These are phyloP conservation scores for Hypoxylon cercidicola DNA, from an alignment of 495 filamentous ascomycete genomes.

Conservation along the genomic window DNA sequence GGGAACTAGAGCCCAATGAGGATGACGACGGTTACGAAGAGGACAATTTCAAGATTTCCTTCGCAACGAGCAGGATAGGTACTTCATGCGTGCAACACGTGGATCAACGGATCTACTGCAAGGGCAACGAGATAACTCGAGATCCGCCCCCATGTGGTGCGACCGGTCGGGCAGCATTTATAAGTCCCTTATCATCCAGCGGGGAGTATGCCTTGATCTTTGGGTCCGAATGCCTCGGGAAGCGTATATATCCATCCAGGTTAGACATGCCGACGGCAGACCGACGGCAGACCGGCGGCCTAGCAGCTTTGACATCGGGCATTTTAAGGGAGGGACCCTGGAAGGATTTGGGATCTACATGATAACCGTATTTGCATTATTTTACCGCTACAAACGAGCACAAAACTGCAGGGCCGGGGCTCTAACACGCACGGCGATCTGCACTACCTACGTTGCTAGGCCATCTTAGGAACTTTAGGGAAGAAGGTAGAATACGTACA, in stretches of 20 bases:
- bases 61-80: conserved; percentile 13
- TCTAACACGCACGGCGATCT: conserved; percentile 6
- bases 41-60: conserved; percentile 23
- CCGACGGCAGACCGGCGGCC: not conserved
- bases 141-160: not conserved
- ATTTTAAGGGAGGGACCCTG: conserved; percentile 15
- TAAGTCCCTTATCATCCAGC: conserved; percentile 17
- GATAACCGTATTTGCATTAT: conserved; percentile 10
- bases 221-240: not conserved
- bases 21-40: conserved; percentile 27
- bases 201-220: not conserved
- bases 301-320: conserved; percentile 21
- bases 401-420: not conserved
- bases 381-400: conserved; percentile 9
- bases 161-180: conserved; percentile 3
- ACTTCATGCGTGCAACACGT: conserved; percentile 22
- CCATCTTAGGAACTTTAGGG: conserved; percentile 6
- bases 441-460: not conserved
- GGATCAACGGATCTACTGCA: conserved; percentile 37
- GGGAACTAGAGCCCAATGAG: conserved; percentile 20
- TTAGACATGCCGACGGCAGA: no score
- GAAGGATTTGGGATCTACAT: conserved; percentile 29
- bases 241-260: not conserved
- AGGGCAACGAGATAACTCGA: conserved; percentile 16
- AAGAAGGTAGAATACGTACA: not conserved